Conservation (phyloP, 192 early-diverging fungal genomes). For the Coemansia sp. region DNA sequence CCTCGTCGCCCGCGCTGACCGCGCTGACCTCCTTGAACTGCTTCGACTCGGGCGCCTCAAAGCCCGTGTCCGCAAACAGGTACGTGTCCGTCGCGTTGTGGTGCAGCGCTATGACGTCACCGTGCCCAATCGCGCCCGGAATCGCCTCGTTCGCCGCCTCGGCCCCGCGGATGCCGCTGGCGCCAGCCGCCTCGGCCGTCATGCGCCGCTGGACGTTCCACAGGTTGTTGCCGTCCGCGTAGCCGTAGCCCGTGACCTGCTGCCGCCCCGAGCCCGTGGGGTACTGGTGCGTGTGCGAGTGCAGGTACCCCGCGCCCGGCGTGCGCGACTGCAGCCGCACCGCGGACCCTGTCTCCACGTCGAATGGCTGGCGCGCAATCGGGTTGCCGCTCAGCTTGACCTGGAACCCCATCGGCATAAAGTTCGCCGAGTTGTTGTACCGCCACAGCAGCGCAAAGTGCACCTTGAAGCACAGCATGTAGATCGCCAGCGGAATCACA, state of each 20-base stretch:
- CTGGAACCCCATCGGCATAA: constrained; percentile 53
- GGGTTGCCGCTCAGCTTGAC: constrained; percentile 34
- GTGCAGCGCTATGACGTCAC: constrained; percentile 70
- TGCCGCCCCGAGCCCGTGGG: constrained; percentile 68
- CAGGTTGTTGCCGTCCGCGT: constrained; percentile 84
- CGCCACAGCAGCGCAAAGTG: constrained; percentile 86
- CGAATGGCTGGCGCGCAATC: constrained; percentile 41
- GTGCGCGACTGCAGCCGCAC: constrained; percentile 36
- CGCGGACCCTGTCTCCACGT: constrained; percentile 35
- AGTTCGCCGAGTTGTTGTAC: constrained; percentile 47
- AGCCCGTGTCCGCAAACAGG: constrained; percentile 60
- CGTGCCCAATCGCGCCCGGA: constrained; percentile 60
- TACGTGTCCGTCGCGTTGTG: constrained; percentile 61
- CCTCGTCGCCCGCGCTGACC: not conserved
- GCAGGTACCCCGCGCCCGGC: constrained; percentile 45
- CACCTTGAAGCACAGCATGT: constrained; percentile 74
- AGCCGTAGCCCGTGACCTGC: constrained; percentile 79
- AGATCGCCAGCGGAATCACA: constrained; percentile 75
- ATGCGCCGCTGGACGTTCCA: constrained; percentile 56
- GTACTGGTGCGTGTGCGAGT: constrained; percentile 66
- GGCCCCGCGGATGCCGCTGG: not conserved
- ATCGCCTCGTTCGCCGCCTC: constrained; percentile 14
- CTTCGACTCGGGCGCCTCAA: constrained; percentile 61
- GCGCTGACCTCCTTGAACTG: constrained; percentile 66
- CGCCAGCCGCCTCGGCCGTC: constrained; percentile 28